Percentiles rank a stretch among this genome's conserved stretches.
phyloP scores from a whole-genome alignment of 2,329 filamentous ascomycete genomes.

The Aspergillus persii region DNA sequence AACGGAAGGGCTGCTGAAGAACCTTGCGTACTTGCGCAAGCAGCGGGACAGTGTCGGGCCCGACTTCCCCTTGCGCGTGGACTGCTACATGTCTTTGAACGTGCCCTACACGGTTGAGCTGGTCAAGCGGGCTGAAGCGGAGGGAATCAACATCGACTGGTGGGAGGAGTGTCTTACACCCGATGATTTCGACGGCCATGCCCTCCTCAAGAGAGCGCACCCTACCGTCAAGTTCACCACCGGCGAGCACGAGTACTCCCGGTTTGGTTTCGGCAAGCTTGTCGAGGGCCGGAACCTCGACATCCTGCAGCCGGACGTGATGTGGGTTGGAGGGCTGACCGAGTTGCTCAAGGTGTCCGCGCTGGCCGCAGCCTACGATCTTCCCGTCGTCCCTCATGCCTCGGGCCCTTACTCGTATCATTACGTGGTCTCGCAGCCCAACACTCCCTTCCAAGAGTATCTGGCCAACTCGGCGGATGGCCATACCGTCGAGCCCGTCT shows the following conservation, averaged over 20 bases:
- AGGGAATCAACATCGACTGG: conserved; percentile 88
- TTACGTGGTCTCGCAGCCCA: conserved; percentile 89
- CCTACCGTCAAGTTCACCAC: conserved; percentile 92
- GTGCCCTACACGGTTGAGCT: conserved; percentile 91
- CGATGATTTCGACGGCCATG: conserved; percentile 89
- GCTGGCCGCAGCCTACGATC: conserved; percentile 88
- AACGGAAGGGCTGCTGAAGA: conserved; percentile 76
- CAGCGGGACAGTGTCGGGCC: conserved; percentile 82
- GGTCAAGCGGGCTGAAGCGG: conserved; percentile 74
- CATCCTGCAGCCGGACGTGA: conserved; percentile 93
- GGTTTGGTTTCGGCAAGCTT: conserved; percentile 92
- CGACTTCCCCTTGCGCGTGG: conserved; percentile 89
- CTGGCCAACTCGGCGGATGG: conserved; percentile 90
- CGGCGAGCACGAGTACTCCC: conserved; percentile 91
- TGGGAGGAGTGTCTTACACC: conserved; percentile 93
- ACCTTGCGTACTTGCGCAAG: conserved; percentile 81
- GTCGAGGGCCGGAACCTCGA: conserved; percentile 89
- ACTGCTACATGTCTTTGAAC: conserved; percentile 96
- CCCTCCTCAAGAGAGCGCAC: conserved; percentile 84
- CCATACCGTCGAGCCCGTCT: conserved; percentile 84
- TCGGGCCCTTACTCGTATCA: conserved; percentile 94
- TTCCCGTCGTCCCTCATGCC: conserved; percentile 92
- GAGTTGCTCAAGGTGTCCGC: conserved; percentile 86
- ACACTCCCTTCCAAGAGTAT: conserved; percentile 94
- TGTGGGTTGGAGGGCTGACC: conserved; percentile 94